Percentiles rank a stretch among this genome's conserved stretches.
Conservation (phyloP, 495 filamentous ascomycete species). For the Daldinia grandis region DNA sequence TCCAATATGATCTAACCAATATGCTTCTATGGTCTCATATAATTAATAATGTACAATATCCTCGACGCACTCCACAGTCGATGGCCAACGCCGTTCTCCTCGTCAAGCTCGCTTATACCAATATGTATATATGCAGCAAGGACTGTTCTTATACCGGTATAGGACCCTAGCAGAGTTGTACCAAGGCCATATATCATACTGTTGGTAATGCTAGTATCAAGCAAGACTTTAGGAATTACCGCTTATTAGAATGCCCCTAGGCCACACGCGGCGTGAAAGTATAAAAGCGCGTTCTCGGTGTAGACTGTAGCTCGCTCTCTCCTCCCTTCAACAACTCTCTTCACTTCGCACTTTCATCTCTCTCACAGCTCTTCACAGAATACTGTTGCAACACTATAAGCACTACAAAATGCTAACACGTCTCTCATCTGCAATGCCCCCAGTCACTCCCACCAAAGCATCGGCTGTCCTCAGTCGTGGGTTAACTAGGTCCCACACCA, state of each 20-base stretch:
- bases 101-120: slow-evolving; percentile 14
- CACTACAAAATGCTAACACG: background rate
- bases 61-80: slow-evolving; percentile 5
- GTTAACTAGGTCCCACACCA: slow-evolving; percentile 39
- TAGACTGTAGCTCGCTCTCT: background rate
- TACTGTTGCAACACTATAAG: too few species aligned
- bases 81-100: slow-evolving; percentile 14
- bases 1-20: background rate
- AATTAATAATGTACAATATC: background rate
- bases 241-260: slow-evolving; percentile 16
- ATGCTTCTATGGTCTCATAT: background rate
- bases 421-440: slow-evolving; percentile 24
- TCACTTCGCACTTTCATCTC: slow-evolving; percentile 14
- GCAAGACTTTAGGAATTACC: background rate
- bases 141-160: slow-evolving; percentile 4
- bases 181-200: slow-evolving; percentile 2
- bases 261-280: background rate
- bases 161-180: background rate
- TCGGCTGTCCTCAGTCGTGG: slow-evolving; percentile 43
- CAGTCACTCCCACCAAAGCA: slow-evolving; percentile 23
- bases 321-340: slow-evolving; percentile 10
- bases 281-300: slow-evolving; percentile 2
- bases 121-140: slow-evolving; percentile 16
- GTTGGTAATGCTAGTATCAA: background rate
- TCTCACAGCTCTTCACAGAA: background rate